phyloP scores from a whole-genome alignment of 345 rosid species.

The Clausena lansium region DNA sequence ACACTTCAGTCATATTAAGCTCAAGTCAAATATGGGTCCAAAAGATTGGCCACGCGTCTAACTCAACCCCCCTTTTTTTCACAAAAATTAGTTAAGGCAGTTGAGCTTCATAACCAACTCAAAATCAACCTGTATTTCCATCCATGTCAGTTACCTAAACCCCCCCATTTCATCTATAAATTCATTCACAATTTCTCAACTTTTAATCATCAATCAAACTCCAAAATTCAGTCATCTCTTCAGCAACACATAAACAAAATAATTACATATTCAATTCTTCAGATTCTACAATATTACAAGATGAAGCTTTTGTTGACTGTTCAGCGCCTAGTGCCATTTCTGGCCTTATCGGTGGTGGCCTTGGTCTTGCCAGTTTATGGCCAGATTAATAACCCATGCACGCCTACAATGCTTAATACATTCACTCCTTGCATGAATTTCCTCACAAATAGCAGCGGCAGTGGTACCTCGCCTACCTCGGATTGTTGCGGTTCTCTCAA shows the following conservation, averaged over 20 bases:
- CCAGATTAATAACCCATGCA: conserved; percentile 56
- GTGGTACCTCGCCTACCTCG: conserved; percentile 53
- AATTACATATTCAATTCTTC: neutral
- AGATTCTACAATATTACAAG: neutral
- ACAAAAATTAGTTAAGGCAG: conserved; percentile 39
- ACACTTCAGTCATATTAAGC: neutral
- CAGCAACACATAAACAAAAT: neutral
- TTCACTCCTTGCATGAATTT: conserved; percentile 73
- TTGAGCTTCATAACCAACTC: conserved; percentile 60
- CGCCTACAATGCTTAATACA: conserved; percentile 41
- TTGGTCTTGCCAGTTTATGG: conserved; percentile 32
- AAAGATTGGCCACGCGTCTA: conserved; percentile 10
- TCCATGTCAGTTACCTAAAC: conserved; percentile 13
- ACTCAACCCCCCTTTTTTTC: neutral
- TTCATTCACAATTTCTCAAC: conserved; percentile 4
- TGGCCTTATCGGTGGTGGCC: conserved; percentile 18
- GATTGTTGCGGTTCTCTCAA: conserved; percentile 65
- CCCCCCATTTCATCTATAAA: conserved; percentile 29
- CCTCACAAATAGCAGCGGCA: conserved; percentile 57
- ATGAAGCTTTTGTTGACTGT: conserved; percentile 23
- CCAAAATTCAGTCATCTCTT: neutral
- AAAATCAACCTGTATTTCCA: conserved; percentile 21
- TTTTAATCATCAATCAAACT: conserved; percentile 11
- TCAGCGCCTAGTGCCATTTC: neutral
- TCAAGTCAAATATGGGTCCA: conserved; percentile 14